A percentile compares a stretch with the other conserved stretches of the same genome.
Conservation (phyloP, 2,329 filamentous ascomycete genomes). For the Akanthomyces uredinophilus region DNA sequence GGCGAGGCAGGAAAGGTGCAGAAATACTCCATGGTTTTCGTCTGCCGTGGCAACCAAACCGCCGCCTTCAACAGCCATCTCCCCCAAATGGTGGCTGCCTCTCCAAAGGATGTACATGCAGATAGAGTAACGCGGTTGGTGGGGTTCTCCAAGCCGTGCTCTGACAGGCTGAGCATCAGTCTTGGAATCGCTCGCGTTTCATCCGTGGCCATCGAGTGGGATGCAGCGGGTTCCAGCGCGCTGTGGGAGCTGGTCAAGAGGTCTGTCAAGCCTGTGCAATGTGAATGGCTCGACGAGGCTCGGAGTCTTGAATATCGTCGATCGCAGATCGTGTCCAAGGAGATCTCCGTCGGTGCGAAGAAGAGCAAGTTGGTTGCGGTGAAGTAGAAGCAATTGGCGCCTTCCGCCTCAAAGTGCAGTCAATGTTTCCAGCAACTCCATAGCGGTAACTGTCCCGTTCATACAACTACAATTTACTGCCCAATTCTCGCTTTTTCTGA, state of each 20-base stretch:
- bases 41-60: slow-evolving; percentile 52
- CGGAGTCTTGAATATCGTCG: slow-evolving; percentile 23
- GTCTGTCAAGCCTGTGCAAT: slow-evolving; percentile 46
- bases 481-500: background rate
- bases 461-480: background rate
- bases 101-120: slow-evolving; percentile 38
- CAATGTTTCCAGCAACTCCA: too few species aligned
- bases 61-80: slow-evolving; percentile 56
- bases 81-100: slow-evolving; percentile 47
- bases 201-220: slow-evolving; percentile 53
- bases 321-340: slow-evolving; percentile 31
- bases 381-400: background rate
- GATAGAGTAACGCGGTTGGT: slow-evolving; percentile 50
- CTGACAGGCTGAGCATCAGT: slow-evolving; percentile 49
- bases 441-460: background rate
- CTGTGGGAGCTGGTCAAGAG: slow-evolving; percentile 52
- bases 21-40: slow-evolving; percentile 51
- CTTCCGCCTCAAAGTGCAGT: background rate
- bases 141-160: slow-evolving; percentile 55
- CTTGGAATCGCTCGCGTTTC: slow-evolving; percentile 61
- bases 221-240: slow-evolving; percentile 51
- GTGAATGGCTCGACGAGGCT: slow-evolving; percentile 44
- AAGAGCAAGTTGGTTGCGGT: slow-evolving; percentile 16
- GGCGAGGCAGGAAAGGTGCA: background rate
- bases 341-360: slow-evolving; percentile 33